Base-by-base conservation (phyloP, 2,329 filamentous ascomycete genomes). In the Colletotrichum coccodes region DNA sequence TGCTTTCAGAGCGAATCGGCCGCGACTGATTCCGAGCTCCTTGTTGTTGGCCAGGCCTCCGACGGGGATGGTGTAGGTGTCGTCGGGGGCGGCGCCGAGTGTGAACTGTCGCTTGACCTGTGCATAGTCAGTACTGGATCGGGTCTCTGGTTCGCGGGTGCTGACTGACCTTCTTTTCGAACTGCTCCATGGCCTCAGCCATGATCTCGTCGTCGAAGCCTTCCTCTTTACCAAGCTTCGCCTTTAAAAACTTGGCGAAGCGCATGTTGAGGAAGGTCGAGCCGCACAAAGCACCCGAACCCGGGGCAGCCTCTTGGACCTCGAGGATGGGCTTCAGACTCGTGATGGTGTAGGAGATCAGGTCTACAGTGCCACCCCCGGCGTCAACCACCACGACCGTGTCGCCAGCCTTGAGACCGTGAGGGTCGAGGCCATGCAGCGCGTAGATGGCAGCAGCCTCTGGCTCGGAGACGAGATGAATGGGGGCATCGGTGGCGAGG, bases 371-470 rank as follows among this genome's bases (percentile, higher is more conserved):
- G 28, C 85, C 86, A 38, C 86, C 86, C 12, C 86, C 86, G 23
- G 85, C 86, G 71, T 88, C 86, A 44, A 85, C 85, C 3, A 88
- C 81, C 16, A 88, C 82, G 58, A 88, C 85, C 21, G 80, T 83
- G 44, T 85, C 83, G 28, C 82, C 82, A 14, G 82, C 72, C 68
- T 82, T 77, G 46, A 86, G 73, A 1, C 79, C 80, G 26, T 81
- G 78, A 1, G 79, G 79, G 26, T 81, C 79, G 5, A 85, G 75
- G 9, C 80, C 80, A 60, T 83, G 80, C 6, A 87, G 76, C 0
- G 84, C 82, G 71, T 85, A 85, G 26, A 86, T 76, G 3, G 85
- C 85, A 9, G 86, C 86, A 9, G 85, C 85, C 76, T 87, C 85
- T 18, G 86, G 85, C 67, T 88, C 86, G 0, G 84, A 85, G 36